Base-by-base conservation (phyloP, 495 filamentous ascomycete genomes). In the Terfezia boudieri region DNA sequence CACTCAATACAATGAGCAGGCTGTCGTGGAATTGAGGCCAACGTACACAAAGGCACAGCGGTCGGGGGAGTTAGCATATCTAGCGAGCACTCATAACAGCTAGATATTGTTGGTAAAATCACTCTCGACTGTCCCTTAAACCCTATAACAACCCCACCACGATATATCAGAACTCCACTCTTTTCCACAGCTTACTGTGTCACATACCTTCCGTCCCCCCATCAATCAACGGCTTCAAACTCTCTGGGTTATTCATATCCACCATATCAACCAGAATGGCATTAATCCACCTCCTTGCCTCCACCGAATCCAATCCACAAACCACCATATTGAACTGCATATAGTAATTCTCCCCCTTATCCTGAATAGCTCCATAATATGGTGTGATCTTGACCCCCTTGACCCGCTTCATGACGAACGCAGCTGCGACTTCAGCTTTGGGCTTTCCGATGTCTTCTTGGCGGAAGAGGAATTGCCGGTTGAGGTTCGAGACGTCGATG, bases 1-100 rank as follows among this genome's bases (percentile, higher is more conserved):
- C 92, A 99, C 67, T 99, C 92, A 67, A 99, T 88, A 66, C 92
- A 99, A 67, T 99, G 92, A 64, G 94, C 84, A 23, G 92, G 92
- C 64, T 99, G 92, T 16, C 92, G 83, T 4, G 92, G 92, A 58
- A 99, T 96, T 38, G 85, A 89, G 35, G 92, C 92, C 57, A 99
- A 77, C 0, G 92, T 99, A 68, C 92, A 99, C 32, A 99, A 80
- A 1, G 92, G 90, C 10, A 99, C 92, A 9, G 89, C 85, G 22
- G 87, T 83, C 51, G 86, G 77, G 36, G 92, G 92, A 9, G 92
- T 86, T 65, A 95, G 88, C 82, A 99, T 93, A 66, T 95, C 89
- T 51, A 99, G 76, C 58, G 96, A 93, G 63, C 92, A 99, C 71
- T 99, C 92, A 64, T 96, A 92, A 67, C 92, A 99, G 14, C 85